A percentile compares a stretch with the other conserved stretches of the same genome.
Evolutionary conservation across 495 filamentous ascomycete genomes (phyloP).

Genomic region (Hypoxylon crocopeplum): DNA sequence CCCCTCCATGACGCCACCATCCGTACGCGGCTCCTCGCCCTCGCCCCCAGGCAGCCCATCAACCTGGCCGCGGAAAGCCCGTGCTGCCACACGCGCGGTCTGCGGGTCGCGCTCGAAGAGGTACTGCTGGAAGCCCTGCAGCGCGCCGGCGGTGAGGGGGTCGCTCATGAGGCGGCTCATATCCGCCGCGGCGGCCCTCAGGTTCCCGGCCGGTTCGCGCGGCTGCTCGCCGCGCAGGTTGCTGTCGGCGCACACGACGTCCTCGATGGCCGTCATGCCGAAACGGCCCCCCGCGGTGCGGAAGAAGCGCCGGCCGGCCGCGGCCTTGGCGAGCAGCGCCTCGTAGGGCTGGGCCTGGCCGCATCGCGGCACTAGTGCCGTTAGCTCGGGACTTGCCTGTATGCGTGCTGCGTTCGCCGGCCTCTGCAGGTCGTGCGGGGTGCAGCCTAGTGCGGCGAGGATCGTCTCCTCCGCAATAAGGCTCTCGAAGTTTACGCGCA

Average conservation of each 20-base stretch:
- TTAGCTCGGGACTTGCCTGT: conserved; percentile 8
- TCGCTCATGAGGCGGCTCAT: conserved; percentile 13
- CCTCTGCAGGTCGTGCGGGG: conserved; percentile 14
- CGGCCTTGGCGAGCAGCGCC: not conserved
- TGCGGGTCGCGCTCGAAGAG: conserved; percentile 7
- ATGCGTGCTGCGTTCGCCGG: conserved; percentile 25
- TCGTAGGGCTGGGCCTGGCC: conserved; percentile 13
- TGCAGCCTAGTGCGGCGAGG: conserved; percentile 26
- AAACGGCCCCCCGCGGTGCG: conserved; percentile 27
- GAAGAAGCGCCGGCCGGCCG: conserved; percentile 32
- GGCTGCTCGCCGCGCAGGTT: not conserved
- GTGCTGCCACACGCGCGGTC: not conserved
- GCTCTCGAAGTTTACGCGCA: conserved; percentile 21
- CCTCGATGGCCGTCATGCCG: conserved; percentile 31
- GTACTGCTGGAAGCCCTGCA: conserved; percentile 23
- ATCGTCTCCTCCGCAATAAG: conserved; percentile 29
- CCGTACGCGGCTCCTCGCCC: not conserved
- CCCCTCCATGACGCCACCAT: conserved; percentile 26
- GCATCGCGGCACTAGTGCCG: conserved; percentile 19
- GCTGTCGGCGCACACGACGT: conserved; percentile 12
- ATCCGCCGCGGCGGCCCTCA: not conserved
- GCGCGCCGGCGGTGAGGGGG: not conserved
- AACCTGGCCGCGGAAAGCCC: conserved; percentile 10
- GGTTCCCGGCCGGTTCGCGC: not conserved
- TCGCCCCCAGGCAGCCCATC: conserved; percentile 1